Evolutionary conservation across 192 early-diverging fungal species (phyloP).

Genomic region (Linnemannia zychae): DNA sequence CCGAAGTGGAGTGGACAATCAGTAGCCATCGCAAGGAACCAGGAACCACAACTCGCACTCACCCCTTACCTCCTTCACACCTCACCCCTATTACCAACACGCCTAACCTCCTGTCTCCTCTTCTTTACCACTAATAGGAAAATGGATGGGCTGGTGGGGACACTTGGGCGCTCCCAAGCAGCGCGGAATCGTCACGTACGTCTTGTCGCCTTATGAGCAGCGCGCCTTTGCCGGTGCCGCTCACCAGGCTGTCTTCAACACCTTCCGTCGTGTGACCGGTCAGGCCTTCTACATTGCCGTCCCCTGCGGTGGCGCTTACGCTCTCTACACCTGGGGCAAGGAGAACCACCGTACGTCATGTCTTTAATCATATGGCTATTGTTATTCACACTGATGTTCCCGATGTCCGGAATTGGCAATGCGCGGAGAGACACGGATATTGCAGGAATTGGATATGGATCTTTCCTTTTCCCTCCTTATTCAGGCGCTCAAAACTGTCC

Average conservation of each 20-base stretch:
- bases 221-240: constrained; percentile 70
- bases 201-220: constrained; percentile 74
- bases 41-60: neutral
- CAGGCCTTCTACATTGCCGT: constrained; percentile 70
- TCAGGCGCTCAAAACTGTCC: neutral
- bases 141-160: constrained; percentile 69
- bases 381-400: neutral
- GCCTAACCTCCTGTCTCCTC: neutral
- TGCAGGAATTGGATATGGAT: neutral
- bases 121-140: constrained; percentile 21
- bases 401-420: neutral
- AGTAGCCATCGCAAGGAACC: neutral
- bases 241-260: constrained; percentile 73
- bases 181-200: constrained; percentile 70
- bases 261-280: constrained; percentile 65
- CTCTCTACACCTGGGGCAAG: constrained; percentile 62
- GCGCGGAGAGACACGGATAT: neutral
- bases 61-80: neutral
- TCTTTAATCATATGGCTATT: neutral
- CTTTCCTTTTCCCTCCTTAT: neutral
- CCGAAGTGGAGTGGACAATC: neutral
- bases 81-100: neutral
- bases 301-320: constrained; percentile 63
- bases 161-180: constrained; percentile 70
- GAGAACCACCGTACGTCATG: constrained; percentile 59